phyloP scores from a whole-genome alignment of 108 stramenopile genomes.

The Nitzschia inconspicua region DNA sequence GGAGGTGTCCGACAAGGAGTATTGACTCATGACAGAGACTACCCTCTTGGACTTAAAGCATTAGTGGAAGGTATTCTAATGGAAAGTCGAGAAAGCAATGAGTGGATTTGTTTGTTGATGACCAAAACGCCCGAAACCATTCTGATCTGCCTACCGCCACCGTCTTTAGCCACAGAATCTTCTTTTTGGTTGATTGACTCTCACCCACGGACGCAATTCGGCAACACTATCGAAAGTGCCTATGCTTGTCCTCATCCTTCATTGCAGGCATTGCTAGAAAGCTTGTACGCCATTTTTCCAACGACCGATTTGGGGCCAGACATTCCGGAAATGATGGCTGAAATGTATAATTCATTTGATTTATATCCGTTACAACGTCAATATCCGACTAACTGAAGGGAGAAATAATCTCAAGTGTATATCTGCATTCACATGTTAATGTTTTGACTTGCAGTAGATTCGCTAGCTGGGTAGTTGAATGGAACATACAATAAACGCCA shows the following conservation, averaged over 20 bases:
- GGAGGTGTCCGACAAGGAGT: conserved; percentile 70
- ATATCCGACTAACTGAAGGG: no score
- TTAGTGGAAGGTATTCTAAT: conserved; percentile 31
- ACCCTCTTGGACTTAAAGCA: conserved; percentile 54
- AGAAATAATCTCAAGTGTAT: no score
- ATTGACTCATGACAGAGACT: conserved; percentile 33
- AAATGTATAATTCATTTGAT: conserved; percentile 88
- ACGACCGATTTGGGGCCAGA: conserved; percentile 62
- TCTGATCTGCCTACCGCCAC: conserved; percentile 37
- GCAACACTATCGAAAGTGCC: conserved; percentile 15
- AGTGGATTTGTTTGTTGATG: conserved; percentile 55
- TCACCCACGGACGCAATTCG: conserved; percentile 66
- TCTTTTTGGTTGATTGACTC: conserved; percentile 66
- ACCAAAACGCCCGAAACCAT: conserved; percentile 86
- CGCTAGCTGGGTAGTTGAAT: no score
- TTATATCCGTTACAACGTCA: conserved; percentile 34
- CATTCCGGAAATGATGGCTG: conserved; percentile 74
- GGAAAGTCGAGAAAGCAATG: conserved; percentile 10
- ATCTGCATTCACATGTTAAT: no score
- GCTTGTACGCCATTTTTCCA: conserved; percentile 59
- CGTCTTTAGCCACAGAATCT: background rate
- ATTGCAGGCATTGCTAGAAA: conserved; percentile 36
- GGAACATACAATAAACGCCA: no score
- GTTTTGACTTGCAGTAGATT: no score
- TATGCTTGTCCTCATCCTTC: conserved; percentile 60